Evolutionary conservation across 208 protist species (phyloP).

Genomic region (Chromosphaera perkinsii): DNA sequence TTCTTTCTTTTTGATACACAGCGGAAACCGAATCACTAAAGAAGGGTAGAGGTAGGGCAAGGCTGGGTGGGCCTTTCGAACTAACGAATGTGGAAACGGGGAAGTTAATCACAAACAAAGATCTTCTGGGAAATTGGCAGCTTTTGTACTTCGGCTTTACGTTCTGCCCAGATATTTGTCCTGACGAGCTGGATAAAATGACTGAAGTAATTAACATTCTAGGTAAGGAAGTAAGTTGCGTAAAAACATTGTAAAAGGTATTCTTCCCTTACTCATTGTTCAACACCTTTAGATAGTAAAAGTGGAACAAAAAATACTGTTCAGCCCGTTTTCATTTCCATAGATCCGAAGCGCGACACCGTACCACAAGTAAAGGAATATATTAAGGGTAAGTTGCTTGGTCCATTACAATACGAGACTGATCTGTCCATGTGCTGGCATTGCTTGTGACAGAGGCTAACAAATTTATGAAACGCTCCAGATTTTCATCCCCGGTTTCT

Average conservation of each 20-base stretch:
- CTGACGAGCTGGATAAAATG: slow-evolving; percentile 86
- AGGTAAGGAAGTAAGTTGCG: slow-evolving; percentile 55
- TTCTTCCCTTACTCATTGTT: background rate
- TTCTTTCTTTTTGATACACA: too few relatives aligned
- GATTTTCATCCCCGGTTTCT: slow-evolving; percentile 80
- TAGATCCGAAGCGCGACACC: slow-evolving; percentile 83
- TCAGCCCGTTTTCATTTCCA: slow-evolving; percentile 80
- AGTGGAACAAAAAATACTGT: slow-evolving; percentile 38
- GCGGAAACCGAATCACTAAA: too few relatives aligned
- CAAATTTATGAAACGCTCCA: background rate
- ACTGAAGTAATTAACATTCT: slow-evolving; percentile 65
- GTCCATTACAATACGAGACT: background rate
- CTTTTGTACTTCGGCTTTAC: slow-evolving; percentile 94
- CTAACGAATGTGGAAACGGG: too few relatives aligned
- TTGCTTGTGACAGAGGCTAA: too few relatives aligned
- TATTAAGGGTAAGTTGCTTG: slow-evolving; percentile 38
- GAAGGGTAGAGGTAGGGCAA: too few relatives aligned
- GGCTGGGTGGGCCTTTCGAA: too few relatives aligned
- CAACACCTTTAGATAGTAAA: background rate
- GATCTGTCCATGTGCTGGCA: slow-evolving; percentile 1
- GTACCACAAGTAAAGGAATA: slow-evolving; percentile 69
- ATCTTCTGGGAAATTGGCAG: slow-evolving; percentile 77
- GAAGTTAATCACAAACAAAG: slow-evolving; percentile 19
- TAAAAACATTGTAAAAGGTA: background rate
- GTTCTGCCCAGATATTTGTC: slow-evolving; percentile 90